phyloP scores from a whole-genome alignment of 495 filamentous ascomycete genomes.

The Opeltia flavorubescens region DNA sequence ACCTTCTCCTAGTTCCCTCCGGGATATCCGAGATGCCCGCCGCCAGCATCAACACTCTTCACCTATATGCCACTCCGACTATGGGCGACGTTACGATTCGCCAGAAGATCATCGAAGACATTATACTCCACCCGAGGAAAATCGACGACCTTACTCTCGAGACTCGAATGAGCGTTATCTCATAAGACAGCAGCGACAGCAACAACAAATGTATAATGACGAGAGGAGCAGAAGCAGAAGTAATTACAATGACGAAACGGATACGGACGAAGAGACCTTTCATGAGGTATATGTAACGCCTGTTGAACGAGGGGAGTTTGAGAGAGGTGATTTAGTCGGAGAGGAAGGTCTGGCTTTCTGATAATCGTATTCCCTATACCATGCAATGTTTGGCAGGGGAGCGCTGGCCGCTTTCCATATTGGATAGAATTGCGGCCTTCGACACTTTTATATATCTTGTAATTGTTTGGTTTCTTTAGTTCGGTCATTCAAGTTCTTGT shows the following conservation, averaged over 20 bases:
- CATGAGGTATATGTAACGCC: conserved; percentile 18
- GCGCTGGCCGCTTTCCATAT: neutral
- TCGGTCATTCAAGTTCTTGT: neutral
- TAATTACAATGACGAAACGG: conserved; percentile 13
- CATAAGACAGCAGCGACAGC: neutral
- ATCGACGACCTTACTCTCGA: neutral
- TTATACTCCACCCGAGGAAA: neutral
- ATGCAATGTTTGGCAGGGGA: too few relatives aligned
- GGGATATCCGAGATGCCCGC: neutral
- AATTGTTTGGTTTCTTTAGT: neutral
- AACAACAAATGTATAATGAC: neutral
- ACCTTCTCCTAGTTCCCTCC: neutral
- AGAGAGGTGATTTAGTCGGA: conserved; percentile 11
- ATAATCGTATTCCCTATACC: neutral
- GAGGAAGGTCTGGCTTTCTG: conserved; percentile 17
- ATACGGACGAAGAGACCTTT: conserved; percentile 15
- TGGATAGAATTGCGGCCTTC: too few relatives aligned
- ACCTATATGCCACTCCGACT: neutral
- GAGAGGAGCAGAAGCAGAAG: conserved; percentile 14
- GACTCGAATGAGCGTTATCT: neutral
- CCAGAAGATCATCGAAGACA: neutral
- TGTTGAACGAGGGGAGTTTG: conserved; percentile 16
- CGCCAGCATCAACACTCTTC: neutral
- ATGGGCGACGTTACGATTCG: neutral
- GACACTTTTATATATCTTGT: neutral